Evolutionary conservation across 2,329 filamentous ascomycete species (phyloP).

Genomic region (Pseudopyrenochaeta lycopersici): DNA sequence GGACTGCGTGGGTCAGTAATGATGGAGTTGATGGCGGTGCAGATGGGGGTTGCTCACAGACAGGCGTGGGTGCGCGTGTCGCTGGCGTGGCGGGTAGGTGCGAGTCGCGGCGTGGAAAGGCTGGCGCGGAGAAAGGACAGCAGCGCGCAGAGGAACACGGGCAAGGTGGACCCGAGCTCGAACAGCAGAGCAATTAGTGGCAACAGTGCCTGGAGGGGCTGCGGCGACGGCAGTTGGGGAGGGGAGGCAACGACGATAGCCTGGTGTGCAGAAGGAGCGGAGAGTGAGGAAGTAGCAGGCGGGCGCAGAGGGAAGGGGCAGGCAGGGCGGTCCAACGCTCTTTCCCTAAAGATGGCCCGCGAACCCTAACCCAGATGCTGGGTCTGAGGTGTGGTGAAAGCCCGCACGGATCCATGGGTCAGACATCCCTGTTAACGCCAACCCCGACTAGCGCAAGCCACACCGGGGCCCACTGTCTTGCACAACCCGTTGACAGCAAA

Average conservation of each 20-base stretch:
- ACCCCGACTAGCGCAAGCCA: constrained; percentile 17
- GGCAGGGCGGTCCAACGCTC: constrained; percentile 34
- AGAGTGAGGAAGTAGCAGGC: constrained; percentile 32
- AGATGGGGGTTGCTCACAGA: constrained; percentile 9
- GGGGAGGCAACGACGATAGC: constrained; percentile 19
- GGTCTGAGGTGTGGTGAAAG: constrained; percentile 1
- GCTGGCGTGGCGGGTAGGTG: constrained; percentile 17
- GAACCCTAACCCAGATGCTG: constrained; percentile 27
- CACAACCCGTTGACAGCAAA: constrained; percentile 27
- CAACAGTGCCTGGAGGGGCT: constrained; percentile 14
- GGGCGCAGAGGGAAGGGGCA: constrained; percentile 33
- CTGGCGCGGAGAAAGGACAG: constrained; percentile 33
- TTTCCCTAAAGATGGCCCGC: constrained; percentile 14
- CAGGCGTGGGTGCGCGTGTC: constrained; percentile 23
- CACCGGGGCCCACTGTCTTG: constrained; percentile 13
- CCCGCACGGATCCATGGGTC: neutral
- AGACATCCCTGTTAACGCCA: constrained; percentile 12
- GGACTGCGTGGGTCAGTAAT: constrained; percentile 2
- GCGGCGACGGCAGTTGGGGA: constrained; percentile 18
- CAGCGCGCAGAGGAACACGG: constrained; percentile 31
- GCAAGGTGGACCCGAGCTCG: constrained; percentile 16
- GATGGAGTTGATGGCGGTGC: constrained; percentile 4
- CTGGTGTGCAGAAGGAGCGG: constrained; percentile 27
- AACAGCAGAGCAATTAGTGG: constrained; percentile 6
- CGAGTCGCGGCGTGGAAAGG: constrained; percentile 33